phyloP scores from a whole-genome alignment of 2,329 filamentous ascomycete species.

The Aspergillaceae sp. region DNA sequence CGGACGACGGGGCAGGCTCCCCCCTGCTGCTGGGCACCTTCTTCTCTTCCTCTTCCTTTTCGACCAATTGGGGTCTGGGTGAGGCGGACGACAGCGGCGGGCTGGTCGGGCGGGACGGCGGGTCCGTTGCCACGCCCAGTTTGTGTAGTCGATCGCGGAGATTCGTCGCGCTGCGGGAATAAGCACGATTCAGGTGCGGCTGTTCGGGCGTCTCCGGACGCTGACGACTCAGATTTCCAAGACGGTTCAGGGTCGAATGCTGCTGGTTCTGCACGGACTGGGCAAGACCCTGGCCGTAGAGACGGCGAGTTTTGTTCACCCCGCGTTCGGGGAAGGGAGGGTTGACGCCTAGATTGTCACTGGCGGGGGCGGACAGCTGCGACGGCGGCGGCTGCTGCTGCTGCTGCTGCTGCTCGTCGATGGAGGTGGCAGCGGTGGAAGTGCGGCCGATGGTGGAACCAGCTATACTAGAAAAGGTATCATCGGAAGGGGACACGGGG shows the following conservation, averaged over 20 bases:
- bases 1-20: slow-evolving; percentile 19
- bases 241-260: slow-evolving; percentile 62
- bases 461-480: slow-evolving; percentile 44
- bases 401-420: slow-evolving; percentile 59
- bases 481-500: slow-evolving; percentile 31
- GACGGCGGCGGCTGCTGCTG: slow-evolving; percentile 16
- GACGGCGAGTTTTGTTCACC: slow-evolving; percentile 60
- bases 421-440: slow-evolving; percentile 82
- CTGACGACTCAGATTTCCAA: slow-evolving; percentile 68
- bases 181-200: slow-evolving; percentile 37
- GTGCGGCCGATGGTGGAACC: slow-evolving; percentile 63
- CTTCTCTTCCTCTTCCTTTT: slow-evolving; percentile 12
- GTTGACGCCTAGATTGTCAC: slow-evolving; percentile 16
- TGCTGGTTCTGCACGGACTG: slow-evolving; percentile 76
- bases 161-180: slow-evolving; percentile 56
- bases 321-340: slow-evolving; percentile 48
- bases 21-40: slow-evolving; percentile 1
- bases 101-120: slow-evolving; percentile 25
- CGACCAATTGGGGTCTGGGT: slow-evolving; percentile 30
- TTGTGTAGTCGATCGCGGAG: slow-evolving; percentile 45
- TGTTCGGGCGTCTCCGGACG: slow-evolving; percentile 48
- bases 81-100: slow-evolving; percentile 35
- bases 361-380: slow-evolving; percentile 8
- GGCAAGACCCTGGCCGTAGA: slow-evolving; percentile 76
- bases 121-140: slow-evolving; percentile 17